Evolutionary conservation across 2,329 filamentous ascomycete species (phyloP).

Genomic region (Phaeosphaeriaceae sp.): DNA sequence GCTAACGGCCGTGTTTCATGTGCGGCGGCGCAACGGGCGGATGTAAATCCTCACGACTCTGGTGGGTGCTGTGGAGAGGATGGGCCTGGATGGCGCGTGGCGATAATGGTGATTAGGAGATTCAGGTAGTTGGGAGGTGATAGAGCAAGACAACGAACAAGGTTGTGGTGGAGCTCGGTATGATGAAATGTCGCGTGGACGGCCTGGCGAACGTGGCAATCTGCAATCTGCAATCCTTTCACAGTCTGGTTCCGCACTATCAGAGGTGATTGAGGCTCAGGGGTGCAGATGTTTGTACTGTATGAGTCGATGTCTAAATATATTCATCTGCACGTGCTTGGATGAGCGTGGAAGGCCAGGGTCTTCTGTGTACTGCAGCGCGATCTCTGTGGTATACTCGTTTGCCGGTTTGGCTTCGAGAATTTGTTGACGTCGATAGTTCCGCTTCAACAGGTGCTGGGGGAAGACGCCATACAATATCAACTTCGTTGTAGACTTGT

Average conservation of each 20-base stretch:
- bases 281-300: slow-evolving; percentile 12
- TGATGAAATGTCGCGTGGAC: slow-evolving; percentile 3
- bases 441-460: not conserved
- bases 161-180: not conserved
- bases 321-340: not conserved
- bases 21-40: slow-evolving; percentile 12
- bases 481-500: not conserved
- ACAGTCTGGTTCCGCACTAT: not conserved
- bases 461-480: no score
- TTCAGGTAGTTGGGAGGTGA: not conserved
- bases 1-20: slow-evolving; percentile 39
- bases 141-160: not conserved
- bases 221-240: slow-evolving; percentile 2
- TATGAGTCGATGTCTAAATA: slow-evolving; percentile 10
- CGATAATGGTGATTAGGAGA: slow-evolving; percentile 3
- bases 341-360: no score
- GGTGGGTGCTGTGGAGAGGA: slow-evolving; percentile 2
- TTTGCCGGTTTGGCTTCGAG: not conserved
- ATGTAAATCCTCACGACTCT: slow-evolving; percentile 5
- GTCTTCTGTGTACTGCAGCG: not conserved
- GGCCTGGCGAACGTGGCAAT: slow-evolving; percentile 2
- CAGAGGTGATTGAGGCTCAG: slow-evolving; percentile 11
- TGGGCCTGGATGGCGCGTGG: slow-evolving; percentile 17
- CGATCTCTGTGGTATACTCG: not conserved
- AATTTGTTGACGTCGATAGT: not conserved